Percentiles rank a stretch among this genome's conserved stretches.
Evolutionary conservation across 78 protist genomes (phyloP).

Genomic region (Polysphondylium violaceum): DNA sequence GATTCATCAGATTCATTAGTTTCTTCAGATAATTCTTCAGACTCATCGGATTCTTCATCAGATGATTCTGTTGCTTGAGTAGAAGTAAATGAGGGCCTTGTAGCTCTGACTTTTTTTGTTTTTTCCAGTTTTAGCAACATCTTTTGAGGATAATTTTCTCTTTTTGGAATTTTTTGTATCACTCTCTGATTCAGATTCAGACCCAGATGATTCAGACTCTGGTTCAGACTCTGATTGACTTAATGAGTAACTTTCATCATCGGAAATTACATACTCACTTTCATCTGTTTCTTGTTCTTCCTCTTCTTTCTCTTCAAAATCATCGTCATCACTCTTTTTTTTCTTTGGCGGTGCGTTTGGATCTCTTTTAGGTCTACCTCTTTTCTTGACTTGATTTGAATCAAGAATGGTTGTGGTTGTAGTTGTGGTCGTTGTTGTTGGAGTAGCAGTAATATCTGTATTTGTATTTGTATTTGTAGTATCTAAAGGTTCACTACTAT

Average conservation of each 20-base stretch:
- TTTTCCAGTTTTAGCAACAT: too few species aligned
- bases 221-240: not conserved
- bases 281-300: not conserved
- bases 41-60: too few species aligned
- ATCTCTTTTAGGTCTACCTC: slow-evolving; percentile 16
- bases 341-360: not conserved
- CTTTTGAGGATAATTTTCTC: too few species aligned
- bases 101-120: too few species aligned
- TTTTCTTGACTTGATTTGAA: not conserved
- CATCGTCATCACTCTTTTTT: not conserved
- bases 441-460: not conserved
- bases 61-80: too few species aligned
- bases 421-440: not conserved
- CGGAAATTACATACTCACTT: not conserved
- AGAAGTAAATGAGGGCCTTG: too few species aligned
- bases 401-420: not conserved
- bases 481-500: not conserved
- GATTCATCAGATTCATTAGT: too few species aligned
- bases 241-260: not conserved
- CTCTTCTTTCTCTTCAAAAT: not conserved
- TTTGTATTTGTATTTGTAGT: slow-evolving; percentile 3
- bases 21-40: too few species aligned
- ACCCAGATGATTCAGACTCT: not conserved
- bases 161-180: too few species aligned
- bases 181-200: not conserved